phyloP scores from a whole-genome alignment of 2,329 filamentous ascomycete species.

The Lachnellula subtilissima region DNA sequence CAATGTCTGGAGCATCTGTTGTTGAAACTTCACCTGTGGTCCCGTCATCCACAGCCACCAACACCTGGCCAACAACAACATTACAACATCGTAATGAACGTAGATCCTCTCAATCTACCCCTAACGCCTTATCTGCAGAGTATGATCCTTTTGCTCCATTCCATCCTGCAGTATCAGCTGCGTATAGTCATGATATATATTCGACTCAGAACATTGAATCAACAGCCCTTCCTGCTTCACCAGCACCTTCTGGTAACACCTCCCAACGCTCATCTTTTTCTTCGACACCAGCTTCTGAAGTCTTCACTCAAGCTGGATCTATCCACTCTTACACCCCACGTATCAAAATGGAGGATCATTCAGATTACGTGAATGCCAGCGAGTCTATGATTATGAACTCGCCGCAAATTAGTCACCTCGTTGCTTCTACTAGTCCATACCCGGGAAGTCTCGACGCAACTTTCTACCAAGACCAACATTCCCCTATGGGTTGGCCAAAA shows the following conservation, averaged over 20 bases:
- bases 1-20: constrained; percentile 25
- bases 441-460: constrained; percentile 25
- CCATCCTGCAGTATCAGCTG: constrained; percentile 36
- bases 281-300: constrained; percentile 29
- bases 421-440: constrained; percentile 22
- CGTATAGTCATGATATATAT: constrained; percentile 47
- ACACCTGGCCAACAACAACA: constrained; percentile 24
- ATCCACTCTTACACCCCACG: constrained; percentile 28
- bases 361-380: constrained; percentile 22
- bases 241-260: constrained; percentile 26
- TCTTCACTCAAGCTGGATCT: constrained; percentile 28
- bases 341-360: constrained; percentile 31
- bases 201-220: constrained; percentile 35
- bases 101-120: constrained; percentile 27
- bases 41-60: constrained; percentile 21
- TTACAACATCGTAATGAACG: constrained; percentile 23
- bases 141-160: constrained; percentile 50
- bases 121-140: constrained; percentile 44
- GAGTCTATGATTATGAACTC: constrained; percentile 26
- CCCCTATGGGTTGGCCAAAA: constrained; percentile 25
- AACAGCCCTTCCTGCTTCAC: constrained; percentile 26
- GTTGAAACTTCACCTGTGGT: constrained; percentile 21
- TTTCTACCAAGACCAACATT: constrained; percentile 25
- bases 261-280: constrained; percentile 33
- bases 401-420: constrained; percentile 21